A percentile compares a stretch with the other conserved stretches of the same genome.
Evolutionary conservation across 805 yeast species (phyloP).

Genomic region (Kuraishia piskuri): DNA sequence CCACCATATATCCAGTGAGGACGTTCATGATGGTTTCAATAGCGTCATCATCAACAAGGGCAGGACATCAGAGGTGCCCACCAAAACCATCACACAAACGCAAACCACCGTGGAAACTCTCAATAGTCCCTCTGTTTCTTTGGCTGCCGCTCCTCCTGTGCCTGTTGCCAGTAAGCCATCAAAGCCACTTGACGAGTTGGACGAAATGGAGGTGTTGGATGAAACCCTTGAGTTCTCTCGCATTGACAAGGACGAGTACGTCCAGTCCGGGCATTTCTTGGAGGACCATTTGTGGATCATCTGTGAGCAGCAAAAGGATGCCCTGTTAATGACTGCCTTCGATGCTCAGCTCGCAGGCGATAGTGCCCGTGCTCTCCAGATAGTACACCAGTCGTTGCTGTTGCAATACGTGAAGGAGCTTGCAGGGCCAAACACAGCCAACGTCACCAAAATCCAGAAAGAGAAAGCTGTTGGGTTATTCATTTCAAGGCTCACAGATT

Average conservation of each 20-base stretch:
- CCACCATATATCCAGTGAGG: conserved; percentile 78
- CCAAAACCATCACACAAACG: background rate
- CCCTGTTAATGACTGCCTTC: conserved; percentile 87
- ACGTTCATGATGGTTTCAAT: conserved; percentile 87
- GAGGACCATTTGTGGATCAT: conserved; percentile 59
- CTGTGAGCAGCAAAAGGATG: conserved; percentile 81
- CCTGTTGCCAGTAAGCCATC: conserved; percentile 14
- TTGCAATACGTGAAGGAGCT: conserved; percentile 49
- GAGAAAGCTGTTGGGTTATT: conserved; percentile 50
- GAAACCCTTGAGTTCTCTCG: conserved; percentile 61
- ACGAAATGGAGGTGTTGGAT: conserved; percentile 46
- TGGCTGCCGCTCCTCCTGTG: background rate
- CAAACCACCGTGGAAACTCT: background rate
- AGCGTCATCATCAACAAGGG: conserved; percentile 68
- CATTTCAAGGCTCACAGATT: conserved; percentile 50
- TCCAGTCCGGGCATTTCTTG: conserved; percentile 43
- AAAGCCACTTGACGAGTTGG: conserved; percentile 26
- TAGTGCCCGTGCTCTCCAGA: conserved; percentile 42
- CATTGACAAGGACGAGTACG: conserved; percentile 39
- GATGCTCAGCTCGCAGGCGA: conserved; percentile 68
- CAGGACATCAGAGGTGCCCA: conserved; percentile 11
- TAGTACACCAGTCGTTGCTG: conserved; percentile 73
- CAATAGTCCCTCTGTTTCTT: conserved; percentile 1
- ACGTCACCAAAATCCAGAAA: conserved; percentile 12
- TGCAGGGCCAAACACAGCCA: conserved; percentile 11